These are phyloP conservation scores for Candida ascalaphidarum DNA, from an alignment of 805 yeast species.

Conservation along the genomic window DNA sequence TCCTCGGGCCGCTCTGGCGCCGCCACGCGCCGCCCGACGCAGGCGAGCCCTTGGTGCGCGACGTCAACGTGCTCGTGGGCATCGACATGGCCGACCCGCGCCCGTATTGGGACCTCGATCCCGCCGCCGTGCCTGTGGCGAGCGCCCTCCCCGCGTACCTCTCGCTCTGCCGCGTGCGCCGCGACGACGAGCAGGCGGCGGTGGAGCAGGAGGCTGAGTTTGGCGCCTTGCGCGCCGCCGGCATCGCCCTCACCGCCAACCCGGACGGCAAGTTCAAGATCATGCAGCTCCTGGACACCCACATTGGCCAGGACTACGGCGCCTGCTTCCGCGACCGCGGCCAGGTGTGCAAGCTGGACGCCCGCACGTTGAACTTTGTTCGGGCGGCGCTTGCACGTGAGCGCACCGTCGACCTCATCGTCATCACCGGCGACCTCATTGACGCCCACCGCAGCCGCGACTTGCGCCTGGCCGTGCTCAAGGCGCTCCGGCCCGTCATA, in stretches of 20 bases:
- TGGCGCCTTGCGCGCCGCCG: slow-evolving; percentile 7
- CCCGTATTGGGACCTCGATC: slow-evolving; percentile 8
- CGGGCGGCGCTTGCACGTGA: slow-evolving; percentile 16
- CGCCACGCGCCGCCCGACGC: too few relatives aligned
- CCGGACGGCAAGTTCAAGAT: slow-evolving; percentile 22
- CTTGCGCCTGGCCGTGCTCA: slow-evolving; percentile 20
- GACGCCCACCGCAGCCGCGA: slow-evolving; percentile 18
- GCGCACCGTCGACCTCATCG: slow-evolving; percentile 21
- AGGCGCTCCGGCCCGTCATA: slow-evolving; percentile 25
- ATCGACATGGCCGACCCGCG: slow-evolving; percentile 22
- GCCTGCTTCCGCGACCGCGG: slow-evolving; percentile 8
- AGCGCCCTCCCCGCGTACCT: slow-evolving; percentile 9
- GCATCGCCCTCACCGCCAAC: slow-evolving; percentile 6
- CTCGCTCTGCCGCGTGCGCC: slow-evolving; percentile 12
- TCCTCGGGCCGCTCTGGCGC: too few relatives aligned
- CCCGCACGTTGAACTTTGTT: slow-evolving; percentile 22
- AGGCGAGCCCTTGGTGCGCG: slow-evolving; percentile 9
- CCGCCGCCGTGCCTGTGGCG: slow-evolving; percentile 8
- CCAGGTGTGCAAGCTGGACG: slow-evolving; percentile 17
- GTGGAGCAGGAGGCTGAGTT: slow-evolving; percentile 7
- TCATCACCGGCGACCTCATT: slow-evolving; percentile 34
- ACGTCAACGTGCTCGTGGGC: slow-evolving; percentile 21
- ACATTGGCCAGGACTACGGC: slow-evolving; percentile 24
- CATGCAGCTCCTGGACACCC: slow-evolving; percentile 31
- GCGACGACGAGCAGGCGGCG: slow-evolving; percentile 6